A percentile compares a stretch with the other conserved stretches of the same genome.
Conservation (phyloP, 345 rosid species). For the Syzygium grande region DNA sequence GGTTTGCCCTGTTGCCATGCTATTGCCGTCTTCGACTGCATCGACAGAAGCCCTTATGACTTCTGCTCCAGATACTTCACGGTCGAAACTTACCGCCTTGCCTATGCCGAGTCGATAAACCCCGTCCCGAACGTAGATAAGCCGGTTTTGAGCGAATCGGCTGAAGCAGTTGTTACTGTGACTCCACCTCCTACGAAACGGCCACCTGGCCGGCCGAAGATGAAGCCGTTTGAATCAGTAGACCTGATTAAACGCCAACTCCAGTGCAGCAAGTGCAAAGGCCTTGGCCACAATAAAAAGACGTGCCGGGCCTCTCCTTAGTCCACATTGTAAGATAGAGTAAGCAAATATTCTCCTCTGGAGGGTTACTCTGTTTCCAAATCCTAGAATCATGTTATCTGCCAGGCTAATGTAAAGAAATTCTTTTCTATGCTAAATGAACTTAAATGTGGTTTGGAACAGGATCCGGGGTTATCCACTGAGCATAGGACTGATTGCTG, state of each 20-base stretch:
- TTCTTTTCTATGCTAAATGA: background rate
- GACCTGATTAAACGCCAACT: constrained; percentile 76
- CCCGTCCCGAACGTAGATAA: constrained; percentile 77
- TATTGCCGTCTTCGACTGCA: constrained; percentile 49
- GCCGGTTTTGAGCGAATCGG: constrained; percentile 31
- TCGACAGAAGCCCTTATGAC: constrained; percentile 60
- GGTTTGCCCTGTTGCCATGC: constrained; percentile 91
- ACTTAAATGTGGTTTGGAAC: background rate
- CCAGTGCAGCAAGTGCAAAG: constrained; percentile 97
- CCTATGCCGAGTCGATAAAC: constrained; percentile 62
- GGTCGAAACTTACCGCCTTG: constrained; percentile 36
- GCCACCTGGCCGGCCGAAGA: constrained; percentile 78
- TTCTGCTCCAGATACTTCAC: constrained; percentile 70
- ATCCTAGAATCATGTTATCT: background rate
- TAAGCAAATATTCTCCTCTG: background rate
- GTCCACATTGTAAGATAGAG: constrained; percentile 7
- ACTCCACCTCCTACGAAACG: constrained; percentile 89
- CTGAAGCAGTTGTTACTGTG: constrained; percentile 34
- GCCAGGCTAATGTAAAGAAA: constrained; percentile 9
- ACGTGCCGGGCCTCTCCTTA: constrained; percentile 58
- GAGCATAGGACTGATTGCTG: background rate
- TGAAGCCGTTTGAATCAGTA: constrained; percentile 48
- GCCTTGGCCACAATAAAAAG: constrained; percentile 91
- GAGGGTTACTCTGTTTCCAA: background rate
- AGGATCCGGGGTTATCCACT: background rate